These are phyloP conservation scores for Lachancea meyersii DNA, from an alignment of 805 yeast genomes.

Conservation along the genomic window DNA sequence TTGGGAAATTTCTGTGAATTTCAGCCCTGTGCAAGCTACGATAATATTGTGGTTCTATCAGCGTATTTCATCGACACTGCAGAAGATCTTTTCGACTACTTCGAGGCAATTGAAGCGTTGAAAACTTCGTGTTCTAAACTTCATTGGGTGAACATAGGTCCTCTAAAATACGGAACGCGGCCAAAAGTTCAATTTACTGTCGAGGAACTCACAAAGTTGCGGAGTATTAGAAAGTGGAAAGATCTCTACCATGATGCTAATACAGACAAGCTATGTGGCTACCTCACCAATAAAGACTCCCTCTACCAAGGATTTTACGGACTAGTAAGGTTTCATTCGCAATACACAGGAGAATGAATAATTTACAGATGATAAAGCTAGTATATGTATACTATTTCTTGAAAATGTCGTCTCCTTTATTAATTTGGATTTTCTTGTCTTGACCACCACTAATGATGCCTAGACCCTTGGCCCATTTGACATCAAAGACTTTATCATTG, in stretches of 20 bases:
- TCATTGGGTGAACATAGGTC: constrained; percentile 87
- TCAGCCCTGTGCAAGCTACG: constrained; percentile 30
- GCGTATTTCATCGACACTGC: constrained; percentile 91
- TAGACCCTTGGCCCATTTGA: constrained; percentile 70
- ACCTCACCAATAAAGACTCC: constrained; percentile 58
- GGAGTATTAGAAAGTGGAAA: constrained; percentile 60
- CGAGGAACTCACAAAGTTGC: constrained; percentile 56
- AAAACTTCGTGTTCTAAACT: constrained; percentile 40
- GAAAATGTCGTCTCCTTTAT: constrained; percentile 39
- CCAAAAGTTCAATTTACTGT: constrained; percentile 67
- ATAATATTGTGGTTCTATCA: constrained; percentile 51
- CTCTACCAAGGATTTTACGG: constrained; percentile 79
- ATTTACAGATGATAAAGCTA: background rate
- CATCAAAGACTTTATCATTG: constrained; percentile 71
- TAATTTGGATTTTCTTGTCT: constrained; percentile 88
- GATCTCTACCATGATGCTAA: constrained; percentile 29
- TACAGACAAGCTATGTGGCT: constrained; percentile 46
- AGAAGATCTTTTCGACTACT: constrained; percentile 70
- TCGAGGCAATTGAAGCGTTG: constrained; percentile 54
- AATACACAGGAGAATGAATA: constrained; percentile 7
- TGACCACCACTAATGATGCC: constrained; percentile 92
- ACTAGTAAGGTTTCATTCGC: constrained; percentile 38
- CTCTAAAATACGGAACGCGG: constrained; percentile 85
- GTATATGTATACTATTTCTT: constrained; percentile 11
- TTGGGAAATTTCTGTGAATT: constrained; percentile 64